Base-by-base conservation (phyloP, 2,329 filamentous ascomycete genomes). In the Trichoderma afroharzianum region DNA sequence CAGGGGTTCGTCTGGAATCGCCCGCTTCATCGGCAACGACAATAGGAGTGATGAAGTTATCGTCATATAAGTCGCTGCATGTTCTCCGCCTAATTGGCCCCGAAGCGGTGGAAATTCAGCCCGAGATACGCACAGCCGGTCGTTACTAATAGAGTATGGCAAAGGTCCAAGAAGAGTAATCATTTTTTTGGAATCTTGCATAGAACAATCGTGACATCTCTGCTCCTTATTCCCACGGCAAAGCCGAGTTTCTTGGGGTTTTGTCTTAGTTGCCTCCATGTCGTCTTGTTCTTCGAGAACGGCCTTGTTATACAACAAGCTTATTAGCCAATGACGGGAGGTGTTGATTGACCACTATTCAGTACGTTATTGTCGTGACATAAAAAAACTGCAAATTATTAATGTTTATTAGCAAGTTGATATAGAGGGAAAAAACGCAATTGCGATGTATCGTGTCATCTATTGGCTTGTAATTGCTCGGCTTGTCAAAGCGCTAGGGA, bases 401-500 rank as follows among this genome's bases (percentile, higher is more conserved):
- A 2, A 5, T 14, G 15, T 43, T 43, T 14, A 36, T 43, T 43
- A 43, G 15, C 36, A 43, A 43, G 7, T 7, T 18, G 36, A 9
- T 43, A n/a, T 18, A n/a, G 1, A n/a, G 3, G 7, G 3, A 6
- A 3, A 3, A 43, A n/a, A 43, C 18, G 1, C 39, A 43, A 43
- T 43, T n/a, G 39, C 39, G 39, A 43, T 43, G 18, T n/a, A 7
- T 43, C 6, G 7, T 43, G 15, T 0, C 4, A n/a, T 39, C 15
- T 18, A 43, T 39, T 18, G 0, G 36, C 15, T 8, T 39, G 7
- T 4, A 43, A 43, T n/a, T 9, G 15, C 39, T 43, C 36, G 6
- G 14, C 0, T 0, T 43, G 39, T 8, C n/a, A n/a, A 9, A n/a
- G 18, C 15, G 39, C 15, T 9, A n/a, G 7, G 0, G 1, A 43